Base-by-base conservation (phyloP, 2,329 filamentous ascomycete genomes). In the Chaetomium strumarium region DNA sequence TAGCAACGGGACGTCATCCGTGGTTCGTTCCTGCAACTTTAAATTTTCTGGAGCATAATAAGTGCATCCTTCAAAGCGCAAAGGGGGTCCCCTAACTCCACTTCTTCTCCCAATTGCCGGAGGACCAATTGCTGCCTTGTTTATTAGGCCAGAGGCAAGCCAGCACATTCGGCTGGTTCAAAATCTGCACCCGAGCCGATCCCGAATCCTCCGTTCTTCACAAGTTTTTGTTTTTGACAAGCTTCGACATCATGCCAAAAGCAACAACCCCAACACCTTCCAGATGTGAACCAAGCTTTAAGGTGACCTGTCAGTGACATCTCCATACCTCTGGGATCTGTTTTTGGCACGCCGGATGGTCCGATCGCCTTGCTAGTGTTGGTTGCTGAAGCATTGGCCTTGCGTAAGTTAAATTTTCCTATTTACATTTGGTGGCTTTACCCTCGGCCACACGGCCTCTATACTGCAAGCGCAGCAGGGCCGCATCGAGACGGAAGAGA, bases 371-470 rank as follows among this genome's bases (percentile, higher is more conserved):
- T 45, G 11, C 46, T 44, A 50, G 36, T 44, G 44, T 38, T 19
- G 29, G 46, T 29, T 55, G 56, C 57, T 60, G 38, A 31, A 42
- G 33, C 41, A 30, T 47, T 34, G 16, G 30, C 14, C 9, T 16
- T 34, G 13, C 34, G 24, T 24, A 38, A 51, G 54, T 64, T 67
- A 58, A 60, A 63, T 61, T 16, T 12, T 20, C 38, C 5, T 7
- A 19, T 10, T 11, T 5, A 20, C 17, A 17, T 19, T 41, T 41
- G 17, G 7, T 24, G 24, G 24, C 24, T 4, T 24, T 24, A 24
- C 24, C 24, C 24, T 24, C 24, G 4, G 7, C 4, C 24, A 24
- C 24, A 24, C 7, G 24, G 4, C 4, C 24, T 7, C 24, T 24
- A 4, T 24, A 24, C 24, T 24, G 24, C 24, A 7, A 24, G 24